These are phyloP conservation scores for Hypsizygus marmoreus DNA, from an alignment of 768 basidiomycete genomes.

Conservation along the genomic window DNA sequence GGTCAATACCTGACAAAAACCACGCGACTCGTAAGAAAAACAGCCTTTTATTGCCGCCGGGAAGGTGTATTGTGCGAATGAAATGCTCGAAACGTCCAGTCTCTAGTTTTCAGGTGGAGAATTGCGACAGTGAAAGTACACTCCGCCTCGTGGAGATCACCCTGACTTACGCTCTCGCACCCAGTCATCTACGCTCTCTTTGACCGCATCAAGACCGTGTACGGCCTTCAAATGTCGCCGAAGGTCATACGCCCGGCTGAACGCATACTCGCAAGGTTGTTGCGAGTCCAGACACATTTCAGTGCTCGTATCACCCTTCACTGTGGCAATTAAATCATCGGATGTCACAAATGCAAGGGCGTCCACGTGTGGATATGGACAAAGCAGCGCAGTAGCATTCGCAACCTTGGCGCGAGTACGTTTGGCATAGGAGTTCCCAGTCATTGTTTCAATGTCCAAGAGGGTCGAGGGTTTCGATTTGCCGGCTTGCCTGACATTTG, in stretches of 20 bases:
- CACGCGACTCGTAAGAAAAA: too few relatives aligned
- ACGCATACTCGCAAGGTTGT: constrained; percentile 63
- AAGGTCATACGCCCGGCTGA: constrained; percentile 86
- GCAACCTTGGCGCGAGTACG: constrained; percentile 40
- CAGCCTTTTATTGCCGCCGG: too few relatives aligned
- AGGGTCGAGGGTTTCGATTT: constrained; percentile 21
- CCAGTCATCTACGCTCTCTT: constrained; percentile 65
- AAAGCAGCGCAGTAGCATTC: constrained; percentile 46
- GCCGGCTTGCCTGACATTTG: background rate
- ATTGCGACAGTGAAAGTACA: background rate
- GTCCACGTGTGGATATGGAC: constrained; percentile 62
- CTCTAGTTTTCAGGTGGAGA: background rate
- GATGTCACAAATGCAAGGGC: constrained; percentile 19
- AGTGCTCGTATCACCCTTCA: too few relatives aligned
- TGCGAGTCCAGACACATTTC: background rate
- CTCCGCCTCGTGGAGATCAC: background rate
- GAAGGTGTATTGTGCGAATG: too few relatives aligned
- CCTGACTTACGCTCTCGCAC: constrained; percentile 29
- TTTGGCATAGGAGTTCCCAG: constrained; percentile 61
- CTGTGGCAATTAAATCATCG: constrained; percentile 4
- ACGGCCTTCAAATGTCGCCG: constrained; percentile 73
- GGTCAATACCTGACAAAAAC: too few relatives aligned
- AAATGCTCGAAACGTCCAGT: too few relatives aligned
- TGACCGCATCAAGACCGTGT: constrained; percentile 64
- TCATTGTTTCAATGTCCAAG: constrained; percentile 56